Percentiles rank a stretch among this genome's conserved stretches.
Evolutionary conservation across 192 early-diverging fungal genomes (phyloP).

Genomic region (Coemansia sp.): DNA sequence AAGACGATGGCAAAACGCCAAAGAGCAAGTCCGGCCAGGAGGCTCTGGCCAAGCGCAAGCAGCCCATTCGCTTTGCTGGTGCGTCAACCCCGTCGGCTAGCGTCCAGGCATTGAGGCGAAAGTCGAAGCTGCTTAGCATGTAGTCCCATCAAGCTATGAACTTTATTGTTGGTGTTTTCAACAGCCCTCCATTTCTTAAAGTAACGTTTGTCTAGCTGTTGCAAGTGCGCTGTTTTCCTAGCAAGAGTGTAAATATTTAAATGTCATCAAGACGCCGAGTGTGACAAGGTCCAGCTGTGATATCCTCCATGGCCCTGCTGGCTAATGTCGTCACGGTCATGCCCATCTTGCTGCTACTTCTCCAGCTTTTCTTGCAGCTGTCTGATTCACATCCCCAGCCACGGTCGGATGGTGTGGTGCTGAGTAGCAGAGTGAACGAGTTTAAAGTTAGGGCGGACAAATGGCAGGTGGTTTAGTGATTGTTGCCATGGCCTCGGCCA

Average conservation of each 20-base stretch:
- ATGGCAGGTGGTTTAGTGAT: no score
- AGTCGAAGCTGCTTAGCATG: constrained; percentile 31
- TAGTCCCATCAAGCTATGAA: neutral
- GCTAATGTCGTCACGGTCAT: constrained; percentile 56
- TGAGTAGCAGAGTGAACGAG: constrained; percentile 18
- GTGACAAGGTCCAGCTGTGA: no score
- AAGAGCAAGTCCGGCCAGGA: neutral
- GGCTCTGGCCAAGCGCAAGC: neutral
- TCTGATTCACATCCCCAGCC: constrained; percentile 68
- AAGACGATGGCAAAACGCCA: neutral
- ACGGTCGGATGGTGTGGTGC: constrained; percentile 37
- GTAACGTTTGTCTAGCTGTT: no score
- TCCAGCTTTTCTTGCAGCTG: constrained; percentile 59
- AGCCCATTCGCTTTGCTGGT: constrained; percentile 46
- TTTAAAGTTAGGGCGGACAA: neutral
- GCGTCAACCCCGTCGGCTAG: constrained; percentile 21
- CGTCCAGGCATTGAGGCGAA: constrained; percentile 33
- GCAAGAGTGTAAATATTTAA: no score
- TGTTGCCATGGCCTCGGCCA: no score
- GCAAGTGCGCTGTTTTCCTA: no score
- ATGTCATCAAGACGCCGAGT: no score
- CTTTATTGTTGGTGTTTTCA: constrained; percentile 4
- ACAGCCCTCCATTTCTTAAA: neutral
- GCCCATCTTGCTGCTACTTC: constrained; percentile 60
- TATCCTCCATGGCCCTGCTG: no score